phyloP scores from a whole-genome alignment of 1,139 yeast genomes.

The Diutina mesorugosa region DNA sequence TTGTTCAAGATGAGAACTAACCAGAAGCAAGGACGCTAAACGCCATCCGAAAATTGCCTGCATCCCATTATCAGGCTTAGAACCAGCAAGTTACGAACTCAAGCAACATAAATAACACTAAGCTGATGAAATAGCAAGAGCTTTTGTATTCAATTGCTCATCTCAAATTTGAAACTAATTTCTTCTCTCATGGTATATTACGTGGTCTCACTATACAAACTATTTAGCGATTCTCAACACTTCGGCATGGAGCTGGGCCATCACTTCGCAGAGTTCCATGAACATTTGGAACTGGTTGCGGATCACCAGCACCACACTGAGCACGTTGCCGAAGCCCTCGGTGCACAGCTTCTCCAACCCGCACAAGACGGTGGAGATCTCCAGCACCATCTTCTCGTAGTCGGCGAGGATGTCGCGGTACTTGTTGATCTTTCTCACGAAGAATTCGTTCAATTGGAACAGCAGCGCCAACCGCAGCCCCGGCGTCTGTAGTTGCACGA shows the following conservation, averaged over 20 bases:
- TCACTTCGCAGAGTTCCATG: constrained; percentile 82
- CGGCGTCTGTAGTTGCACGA: constrained; percentile 55
- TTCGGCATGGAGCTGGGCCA: constrained; percentile 80
- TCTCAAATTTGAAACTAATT: too few relatives aligned
- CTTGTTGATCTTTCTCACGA: constrained; percentile 46
- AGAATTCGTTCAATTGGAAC: constrained; percentile 33
- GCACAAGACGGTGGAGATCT: constrained; percentile 40
- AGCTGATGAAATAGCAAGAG: too few relatives aligned
- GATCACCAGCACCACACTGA: constrained; percentile 49
- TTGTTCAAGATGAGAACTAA: too few relatives aligned
- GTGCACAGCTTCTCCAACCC: constrained; percentile 32
- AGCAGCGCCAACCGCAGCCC: constrained; percentile 53
- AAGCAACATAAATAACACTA: too few relatives aligned
- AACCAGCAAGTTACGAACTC: too few relatives aligned
- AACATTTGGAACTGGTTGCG: constrained; percentile 75
- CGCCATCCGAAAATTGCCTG: too few relatives aligned
- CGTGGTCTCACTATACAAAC: background rate
- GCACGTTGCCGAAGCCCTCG: constrained; percentile 39
- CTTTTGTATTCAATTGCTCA: too few relatives aligned
- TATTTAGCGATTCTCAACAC: constrained; percentile 9
- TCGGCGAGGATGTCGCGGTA: constrained; percentile 53
- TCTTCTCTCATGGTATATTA: too few relatives aligned
- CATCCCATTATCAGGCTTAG: too few relatives aligned
- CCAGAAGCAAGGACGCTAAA: too few relatives aligned
- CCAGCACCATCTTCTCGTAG: constrained; percentile 66